A percentile compares a stretch with the other conserved stretches of the same genome.
These are phyloP conservation scores for Lichina pygmaea DNA, from an alignment of 495 filamentous ascomycete species.

Conservation along the genomic window DNA sequence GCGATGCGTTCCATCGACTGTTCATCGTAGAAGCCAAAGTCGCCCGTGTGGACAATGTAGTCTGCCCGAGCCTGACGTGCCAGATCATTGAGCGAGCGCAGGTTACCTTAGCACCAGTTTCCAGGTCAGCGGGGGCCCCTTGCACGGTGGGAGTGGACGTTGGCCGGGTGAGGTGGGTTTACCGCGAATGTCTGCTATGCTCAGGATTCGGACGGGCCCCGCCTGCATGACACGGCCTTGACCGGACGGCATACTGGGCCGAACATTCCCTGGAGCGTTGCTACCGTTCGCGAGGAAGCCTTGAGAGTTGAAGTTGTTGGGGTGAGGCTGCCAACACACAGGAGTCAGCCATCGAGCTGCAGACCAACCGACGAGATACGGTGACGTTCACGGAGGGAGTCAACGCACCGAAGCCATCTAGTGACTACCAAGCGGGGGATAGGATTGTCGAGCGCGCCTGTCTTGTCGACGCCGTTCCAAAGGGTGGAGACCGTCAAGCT, in stretches of 20 bases:
- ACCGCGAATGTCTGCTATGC: constrained; percentile 97
- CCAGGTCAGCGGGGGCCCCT: background rate
- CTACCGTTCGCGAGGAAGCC: constrained; percentile 7
- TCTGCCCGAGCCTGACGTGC: constrained; percentile 81
- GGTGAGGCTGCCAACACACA: constrained; percentile 1
- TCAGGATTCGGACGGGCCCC: constrained; percentile 63
- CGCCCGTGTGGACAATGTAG: constrained; percentile 93
- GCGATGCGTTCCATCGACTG: constrained; percentile 89
- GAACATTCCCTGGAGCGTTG: constrained; percentile 15
- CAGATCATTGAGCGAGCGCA: constrained; percentile 85
- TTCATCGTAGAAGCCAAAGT: constrained; percentile 98
- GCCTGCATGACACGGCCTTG: constrained; percentile 58
- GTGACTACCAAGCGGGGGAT: too few species aligned
- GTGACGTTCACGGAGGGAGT: too few species aligned
- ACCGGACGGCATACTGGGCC: constrained; percentile 26
- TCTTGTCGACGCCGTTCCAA: too few species aligned
- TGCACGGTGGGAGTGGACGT: background rate
- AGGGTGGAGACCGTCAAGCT: too few species aligned
- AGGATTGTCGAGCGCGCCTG: too few species aligned
- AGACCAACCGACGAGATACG: too few species aligned
- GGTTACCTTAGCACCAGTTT: constrained; percentile 35
- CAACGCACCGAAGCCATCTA: too few species aligned
- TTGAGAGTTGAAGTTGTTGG: constrained; percentile 14
- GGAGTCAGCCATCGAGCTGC: too few species aligned
- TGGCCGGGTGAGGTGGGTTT: constrained; percentile 4